These are phyloP conservation scores for Byssoonygena ceratinophila DNA, from an alignment of 2,329 filamentous ascomycete genomes.

Conservation along the genomic window DNA sequence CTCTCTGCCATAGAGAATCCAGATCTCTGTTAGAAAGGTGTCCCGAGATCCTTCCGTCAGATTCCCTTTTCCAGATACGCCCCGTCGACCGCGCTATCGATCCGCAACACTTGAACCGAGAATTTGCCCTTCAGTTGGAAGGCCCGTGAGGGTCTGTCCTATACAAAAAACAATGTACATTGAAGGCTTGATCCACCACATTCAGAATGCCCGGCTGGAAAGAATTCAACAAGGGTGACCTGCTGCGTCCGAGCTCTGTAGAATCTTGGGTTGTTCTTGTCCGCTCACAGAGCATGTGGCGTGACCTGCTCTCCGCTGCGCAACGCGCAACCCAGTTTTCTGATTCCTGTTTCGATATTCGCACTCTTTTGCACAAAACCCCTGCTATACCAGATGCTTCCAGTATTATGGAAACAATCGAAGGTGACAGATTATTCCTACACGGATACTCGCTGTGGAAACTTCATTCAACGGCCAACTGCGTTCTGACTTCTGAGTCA, in stretches of 20 bases:
- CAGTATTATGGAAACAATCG: constrained; percentile 6
- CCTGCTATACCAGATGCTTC: constrained; percentile 13
- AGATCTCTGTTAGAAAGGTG: too few relatives aligned
- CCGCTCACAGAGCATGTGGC: constrained; percentile 11
- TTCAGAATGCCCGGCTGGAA: too few relatives aligned
- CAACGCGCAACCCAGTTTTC: constrained; percentile 2
- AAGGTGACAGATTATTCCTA: neutral
- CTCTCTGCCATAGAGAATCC: too few relatives aligned
- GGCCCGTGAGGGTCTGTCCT: too few relatives aligned
- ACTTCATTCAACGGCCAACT: constrained; percentile 1
- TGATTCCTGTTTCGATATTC: constrained; percentile 10
- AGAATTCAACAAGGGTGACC: neutral
- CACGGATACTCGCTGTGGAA: constrained; percentile 8
- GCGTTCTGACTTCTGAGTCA: neutral
- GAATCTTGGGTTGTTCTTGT: constrained; percentile 6
- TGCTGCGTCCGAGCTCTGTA: constrained; percentile 9
- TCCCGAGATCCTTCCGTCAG: too few relatives aligned
- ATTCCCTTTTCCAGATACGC: too few relatives aligned
- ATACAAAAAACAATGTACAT: neutral
- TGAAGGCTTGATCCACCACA: neutral
- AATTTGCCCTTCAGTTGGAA: too few relatives aligned
- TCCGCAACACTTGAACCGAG: too few relatives aligned
- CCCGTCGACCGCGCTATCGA: too few relatives aligned
- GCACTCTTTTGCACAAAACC: constrained; percentile 6
- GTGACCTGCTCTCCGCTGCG: constrained; percentile 4